These are phyloP conservation scores for Metschnikowia kunwiensis DNA, from an alignment of 805 yeast species.

Conservation along the genomic window DNA sequence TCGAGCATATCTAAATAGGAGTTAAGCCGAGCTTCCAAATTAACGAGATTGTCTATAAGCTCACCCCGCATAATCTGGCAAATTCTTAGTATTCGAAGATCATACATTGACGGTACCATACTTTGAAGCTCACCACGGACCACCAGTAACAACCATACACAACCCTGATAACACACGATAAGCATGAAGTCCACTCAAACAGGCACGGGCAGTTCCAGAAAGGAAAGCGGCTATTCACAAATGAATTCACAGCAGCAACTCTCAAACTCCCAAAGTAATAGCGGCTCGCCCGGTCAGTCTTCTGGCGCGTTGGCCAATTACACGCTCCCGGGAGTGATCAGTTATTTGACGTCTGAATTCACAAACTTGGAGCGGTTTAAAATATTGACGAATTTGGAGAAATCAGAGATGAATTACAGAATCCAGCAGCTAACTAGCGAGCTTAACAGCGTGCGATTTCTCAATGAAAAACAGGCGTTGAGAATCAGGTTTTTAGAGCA, in stretches of 20 bases:
- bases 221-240: slow-evolving; percentile 1
- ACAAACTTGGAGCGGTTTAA: slow-evolving; percentile 42
- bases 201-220: slow-evolving; percentile 2
- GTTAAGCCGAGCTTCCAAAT: too few relatives aligned
- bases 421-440: slow-evolving; percentile 54
- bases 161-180: too few relatives aligned
- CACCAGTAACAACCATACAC: too few relatives aligned
- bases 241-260: slow-evolving; percentile 1
- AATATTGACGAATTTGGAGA: slow-evolving; percentile 52
- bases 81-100: too few relatives aligned
- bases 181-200: slow-evolving; percentile 3
- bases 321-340: slow-evolving; percentile 58
- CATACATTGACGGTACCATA: too few relatives aligned
- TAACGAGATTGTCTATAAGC: too few relatives aligned
- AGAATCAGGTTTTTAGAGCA: slow-evolving; percentile 38
- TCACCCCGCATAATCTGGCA: too few relatives aligned
- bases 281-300: slow-evolving; percentile 3
- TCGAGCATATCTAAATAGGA: too few relatives aligned
- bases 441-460: slow-evolving; percentile 40
- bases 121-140: too few relatives aligned
- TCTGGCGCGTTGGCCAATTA: slow-evolving; percentile 28
- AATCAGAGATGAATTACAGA: slow-evolving; percentile 48
- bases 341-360: slow-evolving; percentile 56
- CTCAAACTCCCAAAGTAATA: neutral
- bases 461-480: slow-evolving; percentile 41